Base-by-base conservation (phyloP, 176 grass and related monocot genomes). In the Tillandsia leiboldiana region DNA sequence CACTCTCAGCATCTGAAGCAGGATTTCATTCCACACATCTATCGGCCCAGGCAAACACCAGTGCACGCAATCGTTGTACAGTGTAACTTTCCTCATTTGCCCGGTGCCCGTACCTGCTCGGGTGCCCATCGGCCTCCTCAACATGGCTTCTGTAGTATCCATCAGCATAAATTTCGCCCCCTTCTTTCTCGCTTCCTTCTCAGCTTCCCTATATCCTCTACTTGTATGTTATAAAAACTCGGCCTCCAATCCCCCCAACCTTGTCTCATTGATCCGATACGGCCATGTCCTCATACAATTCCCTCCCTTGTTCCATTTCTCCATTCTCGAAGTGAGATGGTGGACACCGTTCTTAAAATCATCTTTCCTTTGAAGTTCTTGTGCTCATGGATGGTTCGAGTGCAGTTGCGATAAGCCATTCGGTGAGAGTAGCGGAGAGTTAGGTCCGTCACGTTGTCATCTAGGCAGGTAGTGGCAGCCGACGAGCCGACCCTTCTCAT, bases 321-420 rank as follows among this genome's bases (percentile, higher is more conserved):
- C 91, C 91, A 27, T 67, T 67, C 80, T 96, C 87, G 61, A 91
- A 96, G 78, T 96, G 91, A 51, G 71, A 66, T 50, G 87, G 83
- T 58, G 91, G 91, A 79, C 66, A 90, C 70, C 12, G 91, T 91
- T 12, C 76, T 68, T 68, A 88, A 11, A 27, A 96, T 64, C 9
- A 73, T 33, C 49, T 66, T 75, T 9, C 85, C 85, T 11, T 7
- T 7, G 54, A 75, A 78, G 15, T 14, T 15, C 2, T 2, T 10
- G 7, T 42, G 27, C 22, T 47, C 3, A 26, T 67, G 56, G 14
- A 96, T 72, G 14, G 78, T 85, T 52, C 27, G 69, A 94, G 67
- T 53, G 61, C 71, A 11, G 78, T 65, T 20, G n/a, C 85, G 76
- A 48, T 84, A 56, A 49, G 83, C 87, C 12, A 51, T 64, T 13